Percentiles rank a stretch among this genome's conserved stretches.
phyloP scores from a whole-genome alignment of 2,329 filamentous ascomycete species.

The Colletotrichum sp. region DNA sequence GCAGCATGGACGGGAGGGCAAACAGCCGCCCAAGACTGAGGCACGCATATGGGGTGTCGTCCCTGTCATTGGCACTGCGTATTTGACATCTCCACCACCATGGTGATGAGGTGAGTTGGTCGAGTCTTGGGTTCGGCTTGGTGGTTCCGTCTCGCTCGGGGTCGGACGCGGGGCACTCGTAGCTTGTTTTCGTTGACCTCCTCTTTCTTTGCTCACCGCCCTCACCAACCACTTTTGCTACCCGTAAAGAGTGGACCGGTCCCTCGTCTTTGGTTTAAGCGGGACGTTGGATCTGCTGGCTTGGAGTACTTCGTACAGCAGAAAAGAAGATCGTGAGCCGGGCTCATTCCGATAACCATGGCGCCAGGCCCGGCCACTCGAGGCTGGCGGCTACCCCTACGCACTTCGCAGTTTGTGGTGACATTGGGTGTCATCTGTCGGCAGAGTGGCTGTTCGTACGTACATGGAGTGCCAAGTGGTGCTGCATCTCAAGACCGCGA shows the following conservation, averaged over 20 bases:
- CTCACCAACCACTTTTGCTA: slow-evolving; percentile 13
- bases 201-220: slow-evolving; percentile 6
- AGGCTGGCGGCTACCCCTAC: neutral
- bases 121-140: slow-evolving; percentile 8
- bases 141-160: slow-evolving; percentile 5
- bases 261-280: neutral
- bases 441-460: neutral
- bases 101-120: neutral
- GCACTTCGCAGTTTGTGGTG: neutral
- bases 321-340: neutral
- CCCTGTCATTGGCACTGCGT: neutral
- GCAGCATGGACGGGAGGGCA: slow-evolving; percentile 4
- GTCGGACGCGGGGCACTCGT: neutral
- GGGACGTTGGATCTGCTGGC: neutral
- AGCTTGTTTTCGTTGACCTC: neutral
- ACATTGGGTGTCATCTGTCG: neutral
- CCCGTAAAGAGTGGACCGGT: neutral
- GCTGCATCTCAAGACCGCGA: neutral
- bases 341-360: neutral
- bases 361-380: neutral
- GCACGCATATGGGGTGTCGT: neutral
- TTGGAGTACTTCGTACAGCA: neutral
- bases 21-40: slow-evolving; percentile 7
- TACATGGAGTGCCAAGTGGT: neutral
- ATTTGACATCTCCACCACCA: neutral